Percentiles rank a stretch among this genome's conserved stretches.
These are phyloP conservation scores for Kitagawia praeruptora DNA, from an alignment of 129 eudicot genomes.

Conservation along the genomic window DNA sequence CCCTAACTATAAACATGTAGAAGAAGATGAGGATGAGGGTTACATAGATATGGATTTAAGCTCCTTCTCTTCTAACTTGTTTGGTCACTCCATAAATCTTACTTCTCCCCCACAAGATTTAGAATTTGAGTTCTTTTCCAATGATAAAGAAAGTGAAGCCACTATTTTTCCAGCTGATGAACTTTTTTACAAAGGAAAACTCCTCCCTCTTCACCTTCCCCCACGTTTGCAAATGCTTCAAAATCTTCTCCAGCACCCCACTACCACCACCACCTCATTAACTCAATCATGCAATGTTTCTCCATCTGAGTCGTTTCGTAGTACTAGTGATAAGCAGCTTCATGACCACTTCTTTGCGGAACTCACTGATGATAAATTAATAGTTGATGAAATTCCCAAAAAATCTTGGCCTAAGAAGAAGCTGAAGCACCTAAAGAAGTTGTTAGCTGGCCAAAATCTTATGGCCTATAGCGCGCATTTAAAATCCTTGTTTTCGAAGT, in stretches of 20 bases:
- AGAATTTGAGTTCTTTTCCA: conserved; percentile 58
- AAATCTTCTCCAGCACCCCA: conserved; percentile 31
- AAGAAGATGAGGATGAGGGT: conserved; percentile 50
- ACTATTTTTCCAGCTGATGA: conserved; percentile 69
- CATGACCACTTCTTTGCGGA: conserved; percentile 66
- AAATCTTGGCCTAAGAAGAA: conserved; percentile 58
- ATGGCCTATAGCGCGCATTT: conserved; percentile 53
- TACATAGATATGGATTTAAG: conserved; percentile 71
- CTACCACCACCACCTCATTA: conserved; percentile 13
- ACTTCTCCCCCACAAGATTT: conserved; percentile 40
- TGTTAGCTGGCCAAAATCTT: conserved; percentile 43
- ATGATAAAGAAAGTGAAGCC: conserved; percentile 11
- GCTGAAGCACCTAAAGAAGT: conserved; percentile 42
- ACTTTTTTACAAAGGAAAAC: conserved; percentile 77
- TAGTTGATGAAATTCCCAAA: conserved; percentile 21
- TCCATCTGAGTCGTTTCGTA: conserved; percentile 61
- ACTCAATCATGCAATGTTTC: conserved; percentile 48
- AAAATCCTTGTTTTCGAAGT: conserved; percentile 50
- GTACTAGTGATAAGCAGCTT: conserved; percentile 49
- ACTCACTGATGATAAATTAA: conserved; percentile 29
- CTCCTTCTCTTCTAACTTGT: conserved; percentile 16
- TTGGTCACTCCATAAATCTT: conserved; percentile 5
- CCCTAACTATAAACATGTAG: neutral
- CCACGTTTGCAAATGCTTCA: conserved; percentile 57
- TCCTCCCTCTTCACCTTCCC: conserved; percentile 80